Conservation (phyloP, 257 asterid species). For the Nicotiana sylvestris region DNA sequence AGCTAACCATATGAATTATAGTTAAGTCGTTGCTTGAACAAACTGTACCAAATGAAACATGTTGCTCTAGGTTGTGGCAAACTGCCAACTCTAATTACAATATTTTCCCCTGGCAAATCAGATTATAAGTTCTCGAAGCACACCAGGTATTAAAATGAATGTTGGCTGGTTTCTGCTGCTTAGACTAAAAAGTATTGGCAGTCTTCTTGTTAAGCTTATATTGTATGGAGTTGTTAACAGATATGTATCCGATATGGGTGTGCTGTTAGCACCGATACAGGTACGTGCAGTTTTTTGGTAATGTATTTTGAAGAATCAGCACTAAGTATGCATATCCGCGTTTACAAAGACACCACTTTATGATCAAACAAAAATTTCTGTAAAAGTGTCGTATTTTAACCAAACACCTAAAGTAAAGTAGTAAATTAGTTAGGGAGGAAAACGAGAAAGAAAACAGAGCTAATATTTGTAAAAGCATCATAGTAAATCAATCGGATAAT, state of each 20-base stretch:
- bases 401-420: not conserved
- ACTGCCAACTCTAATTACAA: not conserved
- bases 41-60: not conserved
- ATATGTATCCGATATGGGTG: not conserved
- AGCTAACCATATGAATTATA: too few species aligned
- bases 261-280: not conserved
- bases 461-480: not conserved
- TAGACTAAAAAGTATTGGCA: not conserved
- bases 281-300: not conserved
- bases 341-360: not conserved
- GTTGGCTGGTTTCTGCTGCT: not conserved
- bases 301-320: not conserved
- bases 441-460: not conserved
- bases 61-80: not conserved
- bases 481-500: constrained; percentile 5
- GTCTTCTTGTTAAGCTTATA: not conserved
- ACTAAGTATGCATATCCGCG: not conserved
- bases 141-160: not conserved
- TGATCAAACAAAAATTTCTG: not conserved
- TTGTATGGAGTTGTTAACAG: not conserved
- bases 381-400: not conserved
- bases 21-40: not conserved
- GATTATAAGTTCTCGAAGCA: not conserved
- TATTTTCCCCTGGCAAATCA: not conserved
- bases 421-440: not conserved